Evolutionary conservation across 805 yeast genomes (phyloP).

Genomic region (Saturnispora hagleri): DNA sequence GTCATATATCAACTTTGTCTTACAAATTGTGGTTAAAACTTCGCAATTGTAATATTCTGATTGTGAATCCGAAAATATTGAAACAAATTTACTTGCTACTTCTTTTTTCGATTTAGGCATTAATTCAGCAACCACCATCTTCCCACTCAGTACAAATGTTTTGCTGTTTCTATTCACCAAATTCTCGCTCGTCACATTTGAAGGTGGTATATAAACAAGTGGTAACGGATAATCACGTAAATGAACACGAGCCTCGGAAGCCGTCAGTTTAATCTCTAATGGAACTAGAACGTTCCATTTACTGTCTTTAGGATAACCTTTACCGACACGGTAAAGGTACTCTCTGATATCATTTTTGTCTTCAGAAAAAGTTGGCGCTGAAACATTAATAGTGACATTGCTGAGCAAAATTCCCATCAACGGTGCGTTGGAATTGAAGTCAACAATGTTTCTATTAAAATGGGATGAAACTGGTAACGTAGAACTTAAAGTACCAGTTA

Average conservation of each 20-base stretch:
- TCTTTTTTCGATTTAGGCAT: slow-evolving; percentile 41
- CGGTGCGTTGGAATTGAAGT: slow-evolving; percentile 39
- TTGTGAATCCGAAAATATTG: slow-evolving; percentile 41
- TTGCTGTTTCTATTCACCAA: slow-evolving; percentile 3
- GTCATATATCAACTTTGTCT: slow-evolving; percentile 33
- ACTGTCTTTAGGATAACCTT: slow-evolving; percentile 70
- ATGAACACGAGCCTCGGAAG: slow-evolving; percentile 59
- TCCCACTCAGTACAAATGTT: slow-evolving; percentile 36
- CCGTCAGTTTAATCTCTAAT: slow-evolving; percentile 41
- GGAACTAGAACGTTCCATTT: slow-evolving; percentile 65
- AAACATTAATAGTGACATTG: slow-evolving; percentile 37
- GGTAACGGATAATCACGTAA: slow-evolving; percentile 85
- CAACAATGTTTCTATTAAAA: slow-evolving; percentile 38
- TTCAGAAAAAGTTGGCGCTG: slow-evolving; percentile 38
- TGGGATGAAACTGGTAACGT: slow-evolving; percentile 28
- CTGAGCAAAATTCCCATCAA: slow-evolving; percentile 39
- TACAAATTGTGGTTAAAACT: slow-evolving; percentile 5
- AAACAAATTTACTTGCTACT: slow-evolving; percentile 52
- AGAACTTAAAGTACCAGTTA: slow-evolving; percentile 33
- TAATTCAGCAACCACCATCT: slow-evolving; percentile 61
- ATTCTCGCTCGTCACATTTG: slow-evolving; percentile 3
- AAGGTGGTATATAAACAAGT: slow-evolving; percentile 54
- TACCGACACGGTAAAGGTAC: slow-evolving; percentile 67
- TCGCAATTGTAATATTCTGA: slow-evolving; percentile 13
- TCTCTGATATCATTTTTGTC: slow-evolving; percentile 38